Evolutionary conservation across 768 basidiomycete species (phyloP), one percentile per base, ranked within the genome.

Genomic region (Gloeophyllum trabeum): DNA sequence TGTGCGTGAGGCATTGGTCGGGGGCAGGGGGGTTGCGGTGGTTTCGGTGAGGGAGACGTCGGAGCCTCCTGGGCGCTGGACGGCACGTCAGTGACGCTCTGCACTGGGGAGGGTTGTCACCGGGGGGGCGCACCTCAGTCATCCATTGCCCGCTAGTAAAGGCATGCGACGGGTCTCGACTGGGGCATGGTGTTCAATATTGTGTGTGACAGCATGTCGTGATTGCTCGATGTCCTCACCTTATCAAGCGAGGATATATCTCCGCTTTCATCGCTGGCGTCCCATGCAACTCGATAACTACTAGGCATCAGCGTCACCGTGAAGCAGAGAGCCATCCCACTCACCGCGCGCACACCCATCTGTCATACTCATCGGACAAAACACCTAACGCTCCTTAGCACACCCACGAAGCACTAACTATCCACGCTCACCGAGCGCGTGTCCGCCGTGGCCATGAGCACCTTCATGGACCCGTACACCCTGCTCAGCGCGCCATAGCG

Each of bases 101-200:
- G 48, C 12, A 50, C 54, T 4, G 45, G 40, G 5, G 46, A 44
- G 14, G 18, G 45, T 24, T 46, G 50, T 47, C 13, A 10, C 14
- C 6, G 10, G 20, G 28, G 24, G 4, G 4, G 46, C 56, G 3
- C 45, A 71, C 81, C 62, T 86, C 82, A 3, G 84, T 86, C 84
- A 84, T 85, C 83, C 83, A 88, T 58, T 88, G 85, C 0, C 85
- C 85, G 6, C 82, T 73, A 4, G 79, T 83, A 46, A 76, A 87
- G 0, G 81, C 78, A 23, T 57, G 43, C 1, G 61, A 51, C 6
- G 81, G 74, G 52, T 87, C 71, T 4, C 77, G 79, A 52, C 82
- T 83, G 44, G 3, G 26, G 18, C 18, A n/a, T n/a, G n/a, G n/a
- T n/a, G n/a, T n/a, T n/a, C n/a, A n/a, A n/a, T n/a, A n/a, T n/a